Evolutionary conservation across 495 filamentous ascomycete species (phyloP).

Genomic region (Venustampulla echinocandica): DNA sequence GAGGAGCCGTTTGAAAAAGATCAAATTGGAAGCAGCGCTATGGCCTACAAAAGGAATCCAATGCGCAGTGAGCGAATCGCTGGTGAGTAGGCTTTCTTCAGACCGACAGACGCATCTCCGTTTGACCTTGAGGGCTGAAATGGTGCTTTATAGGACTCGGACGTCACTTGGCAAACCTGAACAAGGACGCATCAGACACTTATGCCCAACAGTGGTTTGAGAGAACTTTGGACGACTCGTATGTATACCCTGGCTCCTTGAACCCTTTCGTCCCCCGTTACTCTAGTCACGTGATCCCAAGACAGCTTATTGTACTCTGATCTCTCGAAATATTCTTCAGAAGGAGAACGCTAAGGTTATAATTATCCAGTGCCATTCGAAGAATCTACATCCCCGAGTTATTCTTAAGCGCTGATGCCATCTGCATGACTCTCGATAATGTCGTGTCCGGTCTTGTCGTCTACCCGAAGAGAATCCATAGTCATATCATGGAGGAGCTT

Average conservation of each 20-base stretch:
- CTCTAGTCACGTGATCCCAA: no score
- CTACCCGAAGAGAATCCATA: constrained; percentile 69
- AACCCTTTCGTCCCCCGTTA: no score
- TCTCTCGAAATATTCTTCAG: no score
- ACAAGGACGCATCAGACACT: constrained; percentile 64
- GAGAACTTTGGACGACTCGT: constrained; percentile 33
- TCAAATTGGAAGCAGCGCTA: constrained; percentile 54
- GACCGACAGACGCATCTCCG: no score
- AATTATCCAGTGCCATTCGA: constrained; percentile 29
- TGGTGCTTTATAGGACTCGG: no score
- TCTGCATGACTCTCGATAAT: constrained; percentile 74
- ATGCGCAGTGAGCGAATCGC: constrained; percentile 85
- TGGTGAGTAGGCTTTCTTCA: no score
- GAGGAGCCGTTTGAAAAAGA: constrained; percentile 88
- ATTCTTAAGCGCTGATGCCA: constrained; percentile 76
- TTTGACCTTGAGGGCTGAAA: no score
- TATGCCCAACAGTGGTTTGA: constrained; percentile 83
- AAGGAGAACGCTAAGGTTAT: no score
- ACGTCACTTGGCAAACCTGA: constrained; percentile 56
- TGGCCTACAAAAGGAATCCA: constrained; percentile 89
- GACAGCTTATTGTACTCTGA: no score
- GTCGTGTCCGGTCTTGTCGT: constrained; percentile 71
- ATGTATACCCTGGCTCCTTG: no score
- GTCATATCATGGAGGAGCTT: constrained; percentile 64
- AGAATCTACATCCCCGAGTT: constrained; percentile 60